phyloP scores from a whole-genome alignment of 768 basidiomycete genomes.

The Phanerochaete sordida region DNA sequence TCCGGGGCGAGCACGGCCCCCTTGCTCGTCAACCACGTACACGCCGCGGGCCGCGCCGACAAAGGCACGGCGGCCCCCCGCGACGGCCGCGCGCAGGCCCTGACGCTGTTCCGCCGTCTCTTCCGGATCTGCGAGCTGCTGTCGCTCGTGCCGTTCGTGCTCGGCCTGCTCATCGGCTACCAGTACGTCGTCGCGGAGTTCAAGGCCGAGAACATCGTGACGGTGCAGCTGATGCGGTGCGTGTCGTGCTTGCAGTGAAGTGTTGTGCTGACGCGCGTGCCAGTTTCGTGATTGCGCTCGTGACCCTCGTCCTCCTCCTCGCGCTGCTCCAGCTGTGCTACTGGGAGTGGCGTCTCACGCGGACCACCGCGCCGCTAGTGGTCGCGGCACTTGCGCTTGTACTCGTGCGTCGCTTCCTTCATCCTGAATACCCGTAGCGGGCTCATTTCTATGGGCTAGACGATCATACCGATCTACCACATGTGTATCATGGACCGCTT shows the following conservation, averaged over 20 bases:
- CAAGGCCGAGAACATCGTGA: background rate
- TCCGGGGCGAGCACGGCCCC: background rate
- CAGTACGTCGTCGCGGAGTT: conserved; percentile 5
- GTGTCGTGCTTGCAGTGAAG: background rate
- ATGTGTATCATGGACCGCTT: background rate
- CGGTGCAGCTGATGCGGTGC: conserved; percentile 1
- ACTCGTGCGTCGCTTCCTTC: conserved; percentile 3
- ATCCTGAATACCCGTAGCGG: background rate
- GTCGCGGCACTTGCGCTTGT: background rate
- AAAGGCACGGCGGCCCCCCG: background rate
- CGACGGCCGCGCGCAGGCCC: background rate
- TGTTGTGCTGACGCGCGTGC: background rate
- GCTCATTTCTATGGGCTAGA: background rate
- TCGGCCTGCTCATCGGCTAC: conserved; percentile 3
- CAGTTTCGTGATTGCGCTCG: background rate
- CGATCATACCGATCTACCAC: conserved; percentile 2
- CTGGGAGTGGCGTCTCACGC: background rate
- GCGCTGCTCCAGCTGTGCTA: background rate
- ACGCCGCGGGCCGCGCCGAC: background rate
- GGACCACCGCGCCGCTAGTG: background rate
- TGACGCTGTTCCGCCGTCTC: background rate
- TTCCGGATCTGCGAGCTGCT: background rate
- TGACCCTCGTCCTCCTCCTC: background rate
- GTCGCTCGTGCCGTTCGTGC: background rate
- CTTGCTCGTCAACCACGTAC: no score